phyloP scores from a whole-genome alignment of 352 stramenopile genomes.

The Globisporangium cederbergense region DNA sequence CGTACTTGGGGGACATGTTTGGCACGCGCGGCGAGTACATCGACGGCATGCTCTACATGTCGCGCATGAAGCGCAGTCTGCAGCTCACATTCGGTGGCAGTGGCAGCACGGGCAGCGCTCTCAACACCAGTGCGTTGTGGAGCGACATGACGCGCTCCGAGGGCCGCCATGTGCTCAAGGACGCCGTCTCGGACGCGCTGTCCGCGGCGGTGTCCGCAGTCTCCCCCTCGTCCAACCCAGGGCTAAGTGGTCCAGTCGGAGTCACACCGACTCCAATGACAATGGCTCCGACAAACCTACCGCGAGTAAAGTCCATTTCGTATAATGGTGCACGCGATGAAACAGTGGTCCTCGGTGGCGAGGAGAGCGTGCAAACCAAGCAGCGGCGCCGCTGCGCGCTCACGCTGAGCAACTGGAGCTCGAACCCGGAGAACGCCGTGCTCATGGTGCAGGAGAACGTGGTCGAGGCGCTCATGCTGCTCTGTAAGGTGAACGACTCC shows the following conservation, averaged over 20 bases:
- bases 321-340: not conserved
- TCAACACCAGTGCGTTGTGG: constrained; percentile 14
- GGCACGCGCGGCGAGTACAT: constrained; percentile 78
- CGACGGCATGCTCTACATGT: constrained; percentile 87
- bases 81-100: constrained; percentile 34
- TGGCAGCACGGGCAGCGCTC: not conserved
- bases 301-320: not conserved
- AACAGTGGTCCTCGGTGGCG: not conserved
- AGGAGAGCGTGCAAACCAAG: constrained; percentile 32
- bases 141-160: constrained; percentile 19
- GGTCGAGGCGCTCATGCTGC: constrained; percentile 73
- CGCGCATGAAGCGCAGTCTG: constrained; percentile 75
- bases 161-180: constrained; percentile 38
- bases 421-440: constrained; percentile 76
- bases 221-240: not conserved
- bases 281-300: not conserved
- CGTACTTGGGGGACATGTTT: constrained; percentile 80
- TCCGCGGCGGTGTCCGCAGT: not conserved
- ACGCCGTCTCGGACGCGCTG: constrained; percentile 48
- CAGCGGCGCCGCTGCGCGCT: constrained; percentile 70
- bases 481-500: constrained; percentile 67
- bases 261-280: too few species aligned
- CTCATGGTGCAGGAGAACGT: constrained; percentile 88
- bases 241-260: not conserved
- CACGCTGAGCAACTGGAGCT: constrained; percentile 88